These are phyloP conservation scores for Aspergillus felis DNA, from an alignment of 2,329 filamentous ascomycete genomes.

Conservation along the genomic window DNA sequence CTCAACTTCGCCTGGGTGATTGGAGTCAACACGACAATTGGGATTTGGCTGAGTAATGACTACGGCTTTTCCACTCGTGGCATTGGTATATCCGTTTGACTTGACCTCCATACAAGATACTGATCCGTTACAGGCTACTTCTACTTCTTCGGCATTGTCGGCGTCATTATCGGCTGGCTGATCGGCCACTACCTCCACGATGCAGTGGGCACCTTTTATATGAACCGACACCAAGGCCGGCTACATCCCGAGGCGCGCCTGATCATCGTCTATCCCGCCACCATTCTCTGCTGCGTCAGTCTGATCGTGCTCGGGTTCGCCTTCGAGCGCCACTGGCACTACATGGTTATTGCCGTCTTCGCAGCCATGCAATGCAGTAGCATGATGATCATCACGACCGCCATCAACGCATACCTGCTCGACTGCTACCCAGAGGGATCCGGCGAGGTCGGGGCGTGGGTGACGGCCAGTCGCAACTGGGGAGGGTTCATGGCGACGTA, in stretches of 20 bases:
- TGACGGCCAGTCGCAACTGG: constrained; percentile 47
- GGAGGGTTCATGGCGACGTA: constrained; percentile 44
- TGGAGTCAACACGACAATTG: constrained; percentile 53
- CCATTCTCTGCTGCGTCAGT: constrained; percentile 7
- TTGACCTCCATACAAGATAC: no score
- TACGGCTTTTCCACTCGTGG: constrained; percentile 48
- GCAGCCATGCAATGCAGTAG: constrained; percentile 54
- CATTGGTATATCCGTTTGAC: no score
- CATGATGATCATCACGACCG: constrained; percentile 52
- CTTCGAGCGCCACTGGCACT: constrained; percentile 46
- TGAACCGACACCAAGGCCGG: constrained; percentile 45
- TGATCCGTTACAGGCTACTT: constrained; percentile 36
- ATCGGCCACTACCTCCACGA: constrained; percentile 55
- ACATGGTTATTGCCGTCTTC: constrained; percentile 43
- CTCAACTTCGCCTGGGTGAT: constrained; percentile 44
- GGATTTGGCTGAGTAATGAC: constrained; percentile 47
- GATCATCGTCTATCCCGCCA: constrained; percentile 43
- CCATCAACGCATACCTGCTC: constrained; percentile 49
- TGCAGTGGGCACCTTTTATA: constrained; percentile 43
- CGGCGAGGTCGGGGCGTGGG: constrained; percentile 34
- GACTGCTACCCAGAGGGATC: constrained; percentile 43
- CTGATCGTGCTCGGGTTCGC: constrained; percentile 47
- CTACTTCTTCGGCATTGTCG: constrained; percentile 55
- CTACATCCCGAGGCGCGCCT: constrained; percentile 57
- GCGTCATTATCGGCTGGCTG: constrained; percentile 45